Evolutionary conservation across 1,139 yeast genomes (phyloP), one percentile per base, ranked within the genome.

Genomic region (Magnusiomyces suaveolens): DNA sequence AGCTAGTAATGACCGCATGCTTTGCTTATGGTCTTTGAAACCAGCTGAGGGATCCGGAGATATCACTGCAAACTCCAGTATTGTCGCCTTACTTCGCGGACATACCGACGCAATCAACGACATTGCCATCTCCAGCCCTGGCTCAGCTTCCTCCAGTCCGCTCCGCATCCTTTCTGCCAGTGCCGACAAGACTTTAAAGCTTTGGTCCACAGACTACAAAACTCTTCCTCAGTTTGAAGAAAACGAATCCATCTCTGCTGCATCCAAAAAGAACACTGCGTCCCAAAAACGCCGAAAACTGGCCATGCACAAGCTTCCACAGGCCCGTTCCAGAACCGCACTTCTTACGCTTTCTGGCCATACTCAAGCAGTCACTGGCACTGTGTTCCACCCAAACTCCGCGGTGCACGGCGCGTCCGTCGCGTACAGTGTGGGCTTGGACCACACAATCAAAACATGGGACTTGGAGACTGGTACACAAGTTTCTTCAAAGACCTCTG

Each of bases 391-490:
- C 64, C 68, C 75, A 6, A 71, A 73, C 33, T 97, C 92, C 67
- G 61, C 77, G 46, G 25, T 21, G 10, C 50, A 47, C 18, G 46
- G 36, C 23, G 78, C 58, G 10, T 55, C 94, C 0, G 96, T 90
- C 4, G 96, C 84, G 18, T 92, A 92, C 71, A 88, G 97, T 0
- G 96, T 87, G 1, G 86, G 97, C 2, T 97, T 89, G 69, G 97
- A 92, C 72, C 98, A 92, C 68, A 82, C 95, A 1, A 82, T 92
- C 60, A 86, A 87, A 65, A 92, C 98, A 0, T 92, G 98, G 97
- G 98, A 92, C 73, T 75, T 90, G 64, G 20, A 39, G 26, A 88
- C 97, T 3, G 75, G 85, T 20, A 78, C 87, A 60, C 81, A 87
- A 64, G 84, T 89, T 46, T 97, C 89, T 67, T 86, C 97, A 3